Evolutionary conservation across 495 filamentous ascomycete genomes (phyloP).

Genomic region (Cudoniella acicularis): DNA sequence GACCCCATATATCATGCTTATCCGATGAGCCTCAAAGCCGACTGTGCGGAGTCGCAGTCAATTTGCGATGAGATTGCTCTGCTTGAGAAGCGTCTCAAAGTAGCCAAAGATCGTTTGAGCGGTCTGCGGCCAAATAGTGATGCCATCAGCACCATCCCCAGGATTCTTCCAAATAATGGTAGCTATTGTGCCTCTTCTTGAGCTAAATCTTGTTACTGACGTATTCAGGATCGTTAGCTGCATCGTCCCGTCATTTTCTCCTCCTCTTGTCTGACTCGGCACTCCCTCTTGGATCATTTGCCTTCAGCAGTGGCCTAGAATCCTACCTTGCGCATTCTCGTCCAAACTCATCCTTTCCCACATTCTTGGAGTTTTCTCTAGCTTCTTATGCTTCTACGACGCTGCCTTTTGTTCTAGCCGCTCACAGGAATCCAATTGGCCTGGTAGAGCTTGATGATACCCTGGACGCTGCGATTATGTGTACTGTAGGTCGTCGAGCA

Average conservation of each 20-base stretch:
- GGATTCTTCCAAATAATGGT: constrained; percentile 13
- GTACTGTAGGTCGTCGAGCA: constrained; percentile 81
- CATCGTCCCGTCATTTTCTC: constrained; percentile 61
- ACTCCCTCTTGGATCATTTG: constrained; percentile 92
- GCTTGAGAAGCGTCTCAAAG: constrained; percentile 44
- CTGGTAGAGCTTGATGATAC: constrained; percentile 71
- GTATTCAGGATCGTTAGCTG: constrained; percentile 15
- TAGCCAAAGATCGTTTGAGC: constrained; percentile 35
- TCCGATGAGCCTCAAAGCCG: constrained; percentile 15
- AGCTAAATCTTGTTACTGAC: constrained; percentile 8
- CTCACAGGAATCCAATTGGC: constrained; percentile 56
- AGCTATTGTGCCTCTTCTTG: constrained; percentile 6
- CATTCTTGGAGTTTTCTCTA: constrained; percentile 77
- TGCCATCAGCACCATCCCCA: constrained; percentile 6
- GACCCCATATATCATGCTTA: constrained; percentile 8
- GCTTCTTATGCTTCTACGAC: constrained; percentile 72
- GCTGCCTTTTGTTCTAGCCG: constrained; percentile 80
- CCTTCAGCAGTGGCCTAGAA: constrained; percentile 91
- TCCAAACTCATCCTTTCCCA: constrained; percentile 54
- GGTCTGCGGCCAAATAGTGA: neutral
- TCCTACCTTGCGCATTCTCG: constrained; percentile 82
- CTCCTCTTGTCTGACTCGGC: constrained; percentile 94
- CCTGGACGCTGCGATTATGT: constrained; percentile 81
- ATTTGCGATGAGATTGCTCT: constrained; percentile 50
- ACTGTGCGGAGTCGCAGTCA: constrained; percentile 23